Evolutionary conservation across 192 early-diverging fungal species (phyloP).

Genomic region (Podila epigama): DNA sequence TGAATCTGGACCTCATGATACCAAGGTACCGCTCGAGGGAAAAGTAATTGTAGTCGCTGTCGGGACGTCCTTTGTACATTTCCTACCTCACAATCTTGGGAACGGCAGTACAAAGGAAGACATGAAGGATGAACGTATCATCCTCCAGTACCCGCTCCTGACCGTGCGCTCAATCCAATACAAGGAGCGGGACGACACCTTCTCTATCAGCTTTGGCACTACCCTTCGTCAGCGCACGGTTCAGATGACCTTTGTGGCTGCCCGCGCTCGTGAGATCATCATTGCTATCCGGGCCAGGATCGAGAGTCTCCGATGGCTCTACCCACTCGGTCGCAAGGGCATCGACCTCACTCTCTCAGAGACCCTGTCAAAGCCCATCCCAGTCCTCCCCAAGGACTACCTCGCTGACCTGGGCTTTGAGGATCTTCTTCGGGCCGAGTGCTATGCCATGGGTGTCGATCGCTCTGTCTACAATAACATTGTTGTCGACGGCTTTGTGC

Average conservation of each 20-base stretch:
- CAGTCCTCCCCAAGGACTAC: conserved; percentile 37
- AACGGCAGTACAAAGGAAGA: conserved; percentile 43
- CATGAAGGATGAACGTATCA: conserved; percentile 44
- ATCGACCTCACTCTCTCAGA: conserved; percentile 35
- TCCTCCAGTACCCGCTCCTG: conserved; percentile 36
- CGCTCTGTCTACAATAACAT: conserved; percentile 26
- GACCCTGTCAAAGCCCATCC: conserved; percentile 20
- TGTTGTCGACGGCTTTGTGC: conserved; percentile 11
- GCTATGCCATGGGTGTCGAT: conserved; percentile 24
- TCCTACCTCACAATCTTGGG: conserved; percentile 41
- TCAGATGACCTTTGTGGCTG: conserved; percentile 36
- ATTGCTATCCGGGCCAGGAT: conserved; percentile 39
- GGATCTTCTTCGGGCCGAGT: conserved; percentile 27
- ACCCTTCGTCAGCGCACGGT: conserved; percentile 42
- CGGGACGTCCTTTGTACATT: conserved; percentile 17
- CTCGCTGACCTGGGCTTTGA: conserved; percentile 39
- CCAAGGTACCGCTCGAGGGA: conserved; percentile 32
- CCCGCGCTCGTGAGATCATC: conserved; percentile 36
- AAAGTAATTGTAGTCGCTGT: conserved; percentile 32
- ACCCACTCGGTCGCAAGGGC: conserved; percentile 35
- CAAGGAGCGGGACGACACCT: conserved; percentile 37
- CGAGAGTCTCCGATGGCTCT: conserved; percentile 41
- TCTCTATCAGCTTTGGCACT: conserved; percentile 36
- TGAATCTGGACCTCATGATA: conserved; percentile 9
- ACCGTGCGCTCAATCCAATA: conserved; percentile 34